Evolutionary conservation across 306 rosid genomes (phyloP), one percentile per base, ranked within the genome.

Genomic region (Morella rubra): DNA sequence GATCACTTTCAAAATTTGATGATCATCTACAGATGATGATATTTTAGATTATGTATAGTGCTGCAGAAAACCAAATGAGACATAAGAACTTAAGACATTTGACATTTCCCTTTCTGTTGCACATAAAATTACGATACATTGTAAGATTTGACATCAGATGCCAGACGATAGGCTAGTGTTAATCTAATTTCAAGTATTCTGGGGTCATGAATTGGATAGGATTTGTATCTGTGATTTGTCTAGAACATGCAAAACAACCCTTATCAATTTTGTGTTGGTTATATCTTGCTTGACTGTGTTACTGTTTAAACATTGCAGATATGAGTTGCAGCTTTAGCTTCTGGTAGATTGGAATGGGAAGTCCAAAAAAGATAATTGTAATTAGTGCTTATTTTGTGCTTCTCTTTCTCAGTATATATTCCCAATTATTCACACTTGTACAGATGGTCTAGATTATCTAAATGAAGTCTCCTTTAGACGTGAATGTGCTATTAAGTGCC

Each of bases 251-350:
- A 1, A 3, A 49, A 3, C 5, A 9, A 45, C 49, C 6, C 11
- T 15, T 9, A 49, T 49, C 14, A 15, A 49, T 49, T 49, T 4
- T 20, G 11, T 59, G 24, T 53, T 53, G 15, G n/a, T 13, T 24
- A 11, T 11, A 5, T 59, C 27, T 24, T 24, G 65, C 65, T 62
- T 3, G 37, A 64, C 69, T 64, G 5, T 64, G 20, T 54, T 11
- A 6, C 60, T 54, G 27, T 54, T 54, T 54, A 19, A 8, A 54
- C 60, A 54, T 62, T 64, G 44, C 69, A 64, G 69, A 64, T 64
- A 37, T 7, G 4, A 62, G 13, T 3, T 37, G 20, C 64, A 22
- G 22, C 64, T 59, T 22, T 32, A 56, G 19, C 12, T 37, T 13
- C 14, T 64, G 69, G 69, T 64, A 20, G 41, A 59, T 59, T 59